A percentile compares a stretch with the other conserved stretches of the same genome.
Evolutionary conservation across 2,329 filamentous ascomycete species (phyloP).

Genomic region (Colletotrichum horii): DNA sequence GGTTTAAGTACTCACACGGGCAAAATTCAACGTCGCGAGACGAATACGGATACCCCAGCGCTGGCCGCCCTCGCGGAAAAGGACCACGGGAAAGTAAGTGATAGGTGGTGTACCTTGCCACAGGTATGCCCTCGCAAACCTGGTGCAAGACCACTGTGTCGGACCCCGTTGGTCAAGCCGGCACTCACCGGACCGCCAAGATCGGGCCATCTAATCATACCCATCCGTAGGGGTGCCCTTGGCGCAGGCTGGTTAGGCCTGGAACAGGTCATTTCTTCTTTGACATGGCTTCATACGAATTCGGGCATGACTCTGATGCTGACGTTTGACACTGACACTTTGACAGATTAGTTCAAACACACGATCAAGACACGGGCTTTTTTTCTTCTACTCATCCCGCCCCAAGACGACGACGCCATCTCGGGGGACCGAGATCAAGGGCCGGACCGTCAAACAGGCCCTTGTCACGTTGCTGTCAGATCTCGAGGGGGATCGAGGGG

Average conservation of each 20-base stretch:
- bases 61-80: background rate
- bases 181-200: conserved; percentile 16
- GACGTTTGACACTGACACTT: conserved; percentile 4
- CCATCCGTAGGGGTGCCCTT: conserved; percentile 12
- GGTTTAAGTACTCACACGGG: background rate
- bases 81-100: background rate
- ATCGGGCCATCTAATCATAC: conserved; percentile 4
- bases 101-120: background rate
- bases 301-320: background rate
- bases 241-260: background rate
- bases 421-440: background rate
- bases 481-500: background rate
- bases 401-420: background rate
- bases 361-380: background rate
- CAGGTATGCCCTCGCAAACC: background rate
- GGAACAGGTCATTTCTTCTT: background rate
- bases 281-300: background rate
- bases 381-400: background rate
- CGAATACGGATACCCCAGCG: background rate
- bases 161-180: conserved; percentile 13
- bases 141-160: conserved; percentile 12
- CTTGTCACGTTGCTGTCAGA: background rate
- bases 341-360: background rate
- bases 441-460: conserved; percentile 2
- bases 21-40: background rate